Conservation (phyloP, 1,284 basidiomycete genomes). For the Trametes polyzona region DNA sequence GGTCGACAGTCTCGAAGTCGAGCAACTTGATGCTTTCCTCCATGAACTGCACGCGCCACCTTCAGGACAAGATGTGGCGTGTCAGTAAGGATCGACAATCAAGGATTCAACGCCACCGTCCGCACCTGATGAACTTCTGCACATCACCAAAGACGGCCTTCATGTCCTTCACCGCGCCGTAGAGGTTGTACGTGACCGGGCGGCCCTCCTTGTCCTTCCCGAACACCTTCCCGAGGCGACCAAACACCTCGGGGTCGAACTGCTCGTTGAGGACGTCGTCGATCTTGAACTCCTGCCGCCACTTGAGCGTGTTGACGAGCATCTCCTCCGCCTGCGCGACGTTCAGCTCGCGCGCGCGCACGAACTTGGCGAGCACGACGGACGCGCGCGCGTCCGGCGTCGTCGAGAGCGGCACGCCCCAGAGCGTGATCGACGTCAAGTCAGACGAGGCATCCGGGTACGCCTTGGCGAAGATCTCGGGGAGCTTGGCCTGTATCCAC, state of each 20-base stretch:
- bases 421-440: conserved; percentile 51
- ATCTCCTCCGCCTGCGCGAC: conserved; percentile 59
- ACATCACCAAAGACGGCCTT: conserved; percentile 73
- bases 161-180: conserved; percentile 66
- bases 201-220: conserved; percentile 69
- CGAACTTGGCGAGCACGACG: conserved; percentile 78
- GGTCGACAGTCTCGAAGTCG: conserved; percentile 75
- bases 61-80: conserved; percentile 31
- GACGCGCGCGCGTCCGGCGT: conserved; percentile 64
- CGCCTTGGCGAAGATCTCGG: conserved; percentile 59
- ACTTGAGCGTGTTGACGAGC: conserved; percentile 70
- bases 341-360: conserved; percentile 69
- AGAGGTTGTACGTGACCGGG: conserved; percentile 75
- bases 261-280: conserved; percentile 62
- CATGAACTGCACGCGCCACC: conserved; percentile 80
- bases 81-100: too few species aligned
- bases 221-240: conserved; percentile 61
- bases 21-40: conserved; percentile 65
- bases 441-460: conserved; percentile 54
- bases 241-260: conserved; percentile 70
- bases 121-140: conserved; percentile 68
- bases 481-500: conserved; percentile 53
- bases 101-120: background rate
- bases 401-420: conserved; percentile 64
- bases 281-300: conserved; percentile 73